These are phyloP conservation scores for Cupressus sempervirens DNA, from an alignment of 75 land plant species.

Conservation along the genomic window DNA sequence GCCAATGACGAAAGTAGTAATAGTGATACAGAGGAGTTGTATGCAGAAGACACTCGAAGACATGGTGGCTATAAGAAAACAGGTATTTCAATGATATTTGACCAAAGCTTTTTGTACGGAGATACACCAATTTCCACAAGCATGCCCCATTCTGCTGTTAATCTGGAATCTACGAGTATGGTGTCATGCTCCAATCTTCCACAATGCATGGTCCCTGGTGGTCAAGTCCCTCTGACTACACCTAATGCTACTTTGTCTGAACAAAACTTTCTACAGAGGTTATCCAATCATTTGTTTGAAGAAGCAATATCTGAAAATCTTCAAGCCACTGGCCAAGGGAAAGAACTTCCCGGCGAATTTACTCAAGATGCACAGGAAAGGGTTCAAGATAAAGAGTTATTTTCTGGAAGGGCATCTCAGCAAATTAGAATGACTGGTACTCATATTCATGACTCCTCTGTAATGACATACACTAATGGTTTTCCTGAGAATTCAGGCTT, in stretches of 20 bases:
- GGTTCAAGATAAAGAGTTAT: background rate
- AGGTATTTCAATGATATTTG: background rate
- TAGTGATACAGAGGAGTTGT: slow-evolving; percentile 13
- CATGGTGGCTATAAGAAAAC: slow-evolving; percentile 6
- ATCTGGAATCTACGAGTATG: slow-evolving; percentile 1
- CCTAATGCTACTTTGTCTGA: slow-evolving; percentile 4
- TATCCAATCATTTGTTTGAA: slow-evolving; percentile 9
- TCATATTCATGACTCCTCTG: background rate
- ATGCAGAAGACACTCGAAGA: slow-evolving; percentile 7
- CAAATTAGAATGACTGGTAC: background rate
- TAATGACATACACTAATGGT: background rate
- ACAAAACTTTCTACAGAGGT: slow-evolving; percentile 3
- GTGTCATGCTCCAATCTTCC: slow-evolving; percentile 5
- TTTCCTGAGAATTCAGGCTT: background rate
- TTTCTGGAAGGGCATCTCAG: background rate
- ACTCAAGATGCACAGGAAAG: slow-evolving; percentile 5
- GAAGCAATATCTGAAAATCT: background rate
- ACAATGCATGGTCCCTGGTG: background rate
- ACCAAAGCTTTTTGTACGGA: background rate
- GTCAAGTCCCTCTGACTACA: background rate
- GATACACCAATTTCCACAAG: slow-evolving; percentile 1
- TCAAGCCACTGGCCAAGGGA: background rate
- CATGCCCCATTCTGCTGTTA: background rate
- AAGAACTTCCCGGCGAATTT: slow-evolving; percentile 5
- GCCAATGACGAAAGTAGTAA: slow-evolving; percentile 13